phyloP scores from a whole-genome alignment of 2,329 filamentous ascomycete genomes.

The Monosporascus cannonballus region DNA sequence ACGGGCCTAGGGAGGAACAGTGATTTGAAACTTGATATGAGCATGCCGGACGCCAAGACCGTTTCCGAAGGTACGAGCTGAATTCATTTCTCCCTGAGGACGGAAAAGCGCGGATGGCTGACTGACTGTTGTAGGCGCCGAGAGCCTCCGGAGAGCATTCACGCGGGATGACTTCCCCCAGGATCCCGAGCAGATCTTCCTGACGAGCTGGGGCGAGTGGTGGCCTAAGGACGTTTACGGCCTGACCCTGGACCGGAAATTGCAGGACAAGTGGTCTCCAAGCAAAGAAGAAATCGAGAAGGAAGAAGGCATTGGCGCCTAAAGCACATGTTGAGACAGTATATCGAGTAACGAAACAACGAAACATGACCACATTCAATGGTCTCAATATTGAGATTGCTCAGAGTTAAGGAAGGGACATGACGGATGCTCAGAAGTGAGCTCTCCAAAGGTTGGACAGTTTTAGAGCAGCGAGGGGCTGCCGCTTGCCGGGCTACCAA shows the following conservation, averaged over 20 bases:
- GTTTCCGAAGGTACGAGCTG: slow-evolving; percentile 35
- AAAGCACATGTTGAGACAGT: background rate
- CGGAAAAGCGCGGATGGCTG: no score
- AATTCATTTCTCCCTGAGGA: background rate
- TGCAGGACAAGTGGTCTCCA: slow-evolving; percentile 48
- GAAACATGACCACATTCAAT: background rate
- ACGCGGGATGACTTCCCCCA: slow-evolving; percentile 40
- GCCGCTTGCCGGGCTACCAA: no score
- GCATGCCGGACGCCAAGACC: slow-evolving; percentile 41
- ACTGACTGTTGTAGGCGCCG: slow-evolving; percentile 30
- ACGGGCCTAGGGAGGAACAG: slow-evolving; percentile 34
- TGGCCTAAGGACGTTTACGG: slow-evolving; percentile 40
- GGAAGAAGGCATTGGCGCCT: slow-evolving; percentile 27
- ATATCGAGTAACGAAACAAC: background rate
- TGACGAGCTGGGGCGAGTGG: slow-evolving; percentile 53
- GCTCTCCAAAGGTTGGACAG: no score
- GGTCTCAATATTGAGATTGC: background rate
- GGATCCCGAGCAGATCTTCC: slow-evolving; percentile 45
- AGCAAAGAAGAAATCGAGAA: slow-evolving; percentile 42
- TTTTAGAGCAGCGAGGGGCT: no score
- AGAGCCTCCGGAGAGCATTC: slow-evolving; percentile 39
- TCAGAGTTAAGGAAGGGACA: no score
- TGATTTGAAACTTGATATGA: slow-evolving; percentile 20
- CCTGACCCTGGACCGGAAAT: slow-evolving; percentile 34
- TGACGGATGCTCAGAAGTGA: no score